Evolutionary conservation across 1,284 basidiomycete species (phyloP).

Genomic region (Apiotrichum akiyoshidainum): DNA sequence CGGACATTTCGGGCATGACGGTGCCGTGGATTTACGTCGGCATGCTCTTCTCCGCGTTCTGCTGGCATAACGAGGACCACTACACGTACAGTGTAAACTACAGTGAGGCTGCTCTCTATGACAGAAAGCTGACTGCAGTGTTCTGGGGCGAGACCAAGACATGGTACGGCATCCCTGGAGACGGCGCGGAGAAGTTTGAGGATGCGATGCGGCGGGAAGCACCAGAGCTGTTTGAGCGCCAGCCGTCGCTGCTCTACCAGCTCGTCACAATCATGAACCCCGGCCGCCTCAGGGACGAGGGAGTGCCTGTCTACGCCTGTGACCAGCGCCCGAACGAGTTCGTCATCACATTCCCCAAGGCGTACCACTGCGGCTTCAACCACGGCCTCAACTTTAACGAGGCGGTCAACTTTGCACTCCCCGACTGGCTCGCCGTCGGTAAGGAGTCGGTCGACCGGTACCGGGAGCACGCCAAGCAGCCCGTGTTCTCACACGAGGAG

Average conservation of each 20-base stretch:
- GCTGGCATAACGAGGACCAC: slow-evolving; percentile 99
- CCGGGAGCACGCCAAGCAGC: slow-evolving; percentile 81
- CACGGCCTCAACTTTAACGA: slow-evolving; percentile 98
- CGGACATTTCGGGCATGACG: slow-evolving; percentile 99
- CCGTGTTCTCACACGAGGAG: slow-evolving; percentile 98
- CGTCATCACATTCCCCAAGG: slow-evolving; percentile 95
- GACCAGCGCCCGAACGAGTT: slow-evolving; percentile 98
- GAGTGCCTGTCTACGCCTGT: slow-evolving; percentile 89
- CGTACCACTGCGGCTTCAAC: slow-evolving; percentile 98
- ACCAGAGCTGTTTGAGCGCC: slow-evolving; percentile 97
- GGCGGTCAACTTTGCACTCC: slow-evolving; percentile 97
- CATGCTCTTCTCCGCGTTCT: slow-evolving; percentile 99
- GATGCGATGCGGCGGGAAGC: slow-evolving; percentile 91
- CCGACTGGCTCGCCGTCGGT: slow-evolving; percentile 88
- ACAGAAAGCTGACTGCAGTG: slow-evolving; percentile 57
- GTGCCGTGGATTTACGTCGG: slow-evolving; percentile 99
- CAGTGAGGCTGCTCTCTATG: slow-evolving; percentile 58
- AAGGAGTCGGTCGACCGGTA: slow-evolving; percentile 85
- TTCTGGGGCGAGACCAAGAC: slow-evolving; percentile 99
- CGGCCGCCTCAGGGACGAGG: slow-evolving; percentile 74
- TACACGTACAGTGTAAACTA: slow-evolving; percentile 96
- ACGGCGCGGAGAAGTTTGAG: slow-evolving; percentile 93
- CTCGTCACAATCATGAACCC: slow-evolving; percentile 98
- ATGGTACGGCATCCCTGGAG: slow-evolving; percentile 97
- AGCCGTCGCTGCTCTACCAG: slow-evolving; percentile 95